A percentile compares a stretch with the other conserved stretches of the same genome.
These are phyloP conservation scores for Dryas integrifolia DNA, from an alignment of 331 rosid genomes.

Conservation along the genomic window DNA sequence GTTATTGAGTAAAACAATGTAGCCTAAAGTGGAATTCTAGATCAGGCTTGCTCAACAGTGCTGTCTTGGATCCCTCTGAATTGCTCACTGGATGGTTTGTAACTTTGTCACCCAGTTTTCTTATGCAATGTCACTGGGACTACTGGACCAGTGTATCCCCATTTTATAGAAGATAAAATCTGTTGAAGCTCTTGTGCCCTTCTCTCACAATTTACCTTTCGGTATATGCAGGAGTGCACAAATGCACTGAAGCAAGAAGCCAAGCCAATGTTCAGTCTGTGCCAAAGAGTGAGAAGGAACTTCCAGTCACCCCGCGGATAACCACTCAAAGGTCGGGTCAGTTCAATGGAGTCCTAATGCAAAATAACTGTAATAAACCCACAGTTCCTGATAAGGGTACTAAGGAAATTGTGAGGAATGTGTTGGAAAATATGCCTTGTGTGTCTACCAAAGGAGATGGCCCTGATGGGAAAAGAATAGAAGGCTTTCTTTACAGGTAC, in stretches of 20 bases:
- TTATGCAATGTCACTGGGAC: neutral
- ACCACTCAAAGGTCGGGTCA: constrained; percentile 13
- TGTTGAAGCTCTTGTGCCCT: neutral
- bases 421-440: constrained; percentile 66
- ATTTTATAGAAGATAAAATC: too few species aligned
- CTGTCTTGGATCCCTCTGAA: neutral
- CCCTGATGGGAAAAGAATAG: constrained; percentile 57
- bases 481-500: constrained; percentile 72
- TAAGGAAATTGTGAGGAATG: constrained; percentile 36
- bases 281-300: constrained; percentile 29
- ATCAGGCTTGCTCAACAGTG: neutral
- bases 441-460: constrained; percentile 62
- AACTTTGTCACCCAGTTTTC: neutral
- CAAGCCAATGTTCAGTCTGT: constrained; percentile 20
- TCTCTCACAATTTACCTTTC: neutral
- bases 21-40: neutral
- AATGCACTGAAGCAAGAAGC: constrained; percentile 35
- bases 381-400: constrained; percentile 14
- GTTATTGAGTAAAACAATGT: neutral
- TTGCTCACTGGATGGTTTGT: neutral
- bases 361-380: constrained; percentile 12
- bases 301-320: neutral
- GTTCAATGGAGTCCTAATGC: neutral
- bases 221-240: constrained; percentile 29
- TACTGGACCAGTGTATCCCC: too few species aligned